These are phyloP conservation scores for Neurospora sp. DNA, from an alignment of 2,329 filamentous ascomycete species.

Conservation along the genomic window DNA sequence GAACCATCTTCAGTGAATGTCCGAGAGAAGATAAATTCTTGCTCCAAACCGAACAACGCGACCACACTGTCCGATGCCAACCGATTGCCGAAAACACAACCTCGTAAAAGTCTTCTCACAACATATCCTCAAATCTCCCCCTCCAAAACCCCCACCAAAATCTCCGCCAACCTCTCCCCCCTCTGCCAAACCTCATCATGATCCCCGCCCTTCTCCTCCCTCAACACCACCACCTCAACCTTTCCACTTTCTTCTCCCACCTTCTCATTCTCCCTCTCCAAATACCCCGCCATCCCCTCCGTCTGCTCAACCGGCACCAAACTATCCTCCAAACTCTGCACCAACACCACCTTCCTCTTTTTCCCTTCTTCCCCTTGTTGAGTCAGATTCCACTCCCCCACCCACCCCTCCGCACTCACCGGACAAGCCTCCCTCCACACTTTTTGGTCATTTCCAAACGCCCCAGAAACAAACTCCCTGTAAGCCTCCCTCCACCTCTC, in stretches of 20 bases:
- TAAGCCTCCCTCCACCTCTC: slow-evolving; percentile 36
- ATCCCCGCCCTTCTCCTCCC: slow-evolving; percentile 40
- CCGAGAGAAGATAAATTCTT: background rate
- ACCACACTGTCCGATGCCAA: background rate
- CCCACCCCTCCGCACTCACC: slow-evolving; percentile 32
- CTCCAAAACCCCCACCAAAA: slow-evolving; percentile 27
- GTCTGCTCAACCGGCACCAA: slow-evolving; percentile 18
- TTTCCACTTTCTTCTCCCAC: slow-evolving; percentile 21
- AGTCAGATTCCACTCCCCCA: slow-evolving; percentile 22
- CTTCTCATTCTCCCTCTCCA: slow-evolving; percentile 37
- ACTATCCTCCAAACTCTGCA: slow-evolving; percentile 15
- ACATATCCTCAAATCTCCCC: slow-evolving; percentile 5
- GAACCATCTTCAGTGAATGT: background rate
- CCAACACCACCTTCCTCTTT: slow-evolving; percentile 11
- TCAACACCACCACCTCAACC: slow-evolving; percentile 23
- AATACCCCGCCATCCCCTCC: slow-evolving; percentile 34
- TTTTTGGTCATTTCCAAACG: slow-evolving; percentile 46
- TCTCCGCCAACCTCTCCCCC: slow-evolving; percentile 44
- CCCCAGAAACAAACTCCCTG: slow-evolving; percentile 43
- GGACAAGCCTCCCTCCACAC: slow-evolving; percentile 50
- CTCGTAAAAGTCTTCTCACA: background rate
- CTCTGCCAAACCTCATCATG: slow-evolving; percentile 58
- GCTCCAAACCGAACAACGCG: background rate
- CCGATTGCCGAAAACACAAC: background rate
- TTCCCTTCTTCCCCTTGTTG: background rate